These are phyloP conservation scores for Dothiorella sarmentorum DNA, from an alignment of 2,329 filamentous ascomycete species.

Conservation along the genomic window DNA sequence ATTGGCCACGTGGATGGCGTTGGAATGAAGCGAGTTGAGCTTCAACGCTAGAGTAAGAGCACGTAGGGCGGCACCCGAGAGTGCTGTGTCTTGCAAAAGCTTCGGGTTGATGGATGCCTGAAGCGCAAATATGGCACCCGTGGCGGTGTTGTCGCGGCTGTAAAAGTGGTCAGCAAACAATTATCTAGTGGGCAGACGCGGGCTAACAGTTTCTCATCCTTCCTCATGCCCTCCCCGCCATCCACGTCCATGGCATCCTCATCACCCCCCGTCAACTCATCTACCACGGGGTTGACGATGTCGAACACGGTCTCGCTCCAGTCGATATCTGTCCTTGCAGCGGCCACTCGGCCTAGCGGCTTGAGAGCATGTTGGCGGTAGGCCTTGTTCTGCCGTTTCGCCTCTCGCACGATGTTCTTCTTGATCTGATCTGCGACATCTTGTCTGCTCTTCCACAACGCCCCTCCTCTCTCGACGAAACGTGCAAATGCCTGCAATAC, in stretches of 20 bases:
- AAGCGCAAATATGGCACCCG: conserved; percentile 25
- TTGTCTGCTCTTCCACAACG: conserved; percentile 55
- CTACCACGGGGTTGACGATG: conserved; percentile 57
- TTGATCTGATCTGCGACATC: conserved; percentile 62
- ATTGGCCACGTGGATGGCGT: conserved; percentile 24
- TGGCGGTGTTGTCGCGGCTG: conserved; percentile 28
- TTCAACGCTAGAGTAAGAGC: conserved; percentile 23
- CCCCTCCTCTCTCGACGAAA: conserved; percentile 65
- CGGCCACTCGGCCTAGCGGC: conserved; percentile 70
- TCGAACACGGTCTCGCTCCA: conserved; percentile 64
- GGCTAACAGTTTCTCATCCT: conserved; percentile 26
- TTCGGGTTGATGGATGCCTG: conserved; percentile 23
- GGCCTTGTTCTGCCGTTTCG: conserved; percentile 81
- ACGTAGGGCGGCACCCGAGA: conserved; percentile 21
- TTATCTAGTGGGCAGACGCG: neutral
- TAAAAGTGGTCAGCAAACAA: conserved; percentile 6
- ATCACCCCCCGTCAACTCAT: conserved; percentile 27
- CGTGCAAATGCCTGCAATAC: conserved; percentile 75
- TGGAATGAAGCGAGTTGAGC: conserved; percentile 25
- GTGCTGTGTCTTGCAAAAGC: conserved; percentile 15
- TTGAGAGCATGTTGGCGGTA: conserved; percentile 76
- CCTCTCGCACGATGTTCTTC: conserved; percentile 77
- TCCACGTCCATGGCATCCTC: conserved; percentile 33
- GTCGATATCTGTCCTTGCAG: conserved; percentile 64
- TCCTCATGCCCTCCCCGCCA: conserved; percentile 26